Evolutionary conservation across 306 rosid genomes (phyloP).

Genomic region (Acacia melanoxylon): DNA sequence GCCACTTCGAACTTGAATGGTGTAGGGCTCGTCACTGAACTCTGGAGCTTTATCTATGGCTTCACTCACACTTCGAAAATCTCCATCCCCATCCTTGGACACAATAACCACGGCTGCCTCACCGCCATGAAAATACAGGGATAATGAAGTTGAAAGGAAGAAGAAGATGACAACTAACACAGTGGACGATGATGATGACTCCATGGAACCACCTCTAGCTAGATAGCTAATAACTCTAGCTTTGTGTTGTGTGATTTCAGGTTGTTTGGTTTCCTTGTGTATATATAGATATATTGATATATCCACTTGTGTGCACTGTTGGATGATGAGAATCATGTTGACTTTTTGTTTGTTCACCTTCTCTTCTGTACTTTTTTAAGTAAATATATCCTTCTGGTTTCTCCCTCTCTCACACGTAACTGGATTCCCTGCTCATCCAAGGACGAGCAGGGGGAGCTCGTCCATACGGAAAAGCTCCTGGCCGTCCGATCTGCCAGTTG

Average conservation of each 20-base stretch:
- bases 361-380: neutral
- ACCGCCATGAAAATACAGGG: neutral
- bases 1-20: slow-evolving; percentile 33
- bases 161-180: neutral
- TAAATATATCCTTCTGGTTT: too few species aligned
- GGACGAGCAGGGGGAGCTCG: too few species aligned
- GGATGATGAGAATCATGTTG: neutral
- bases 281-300: neutral
- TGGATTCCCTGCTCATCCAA: too few species aligned
- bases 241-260: neutral
- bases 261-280: neutral
- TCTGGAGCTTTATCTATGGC: slow-evolving; percentile 37
- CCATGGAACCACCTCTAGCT: neutral
- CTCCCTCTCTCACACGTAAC: too few species aligned
- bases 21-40: neutral
- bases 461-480: too few species aligned
- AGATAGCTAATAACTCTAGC: neutral
- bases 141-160: neutral
- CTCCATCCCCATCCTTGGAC: slow-evolving; percentile 38
- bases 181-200: neutral
- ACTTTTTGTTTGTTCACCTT: neutral
- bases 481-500: too few species aligned
- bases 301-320: neutral
- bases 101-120: slow-evolving; percentile 1
- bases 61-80: slow-evolving; percentile 33